A percentile compares a stretch with the other conserved stretches of the same genome.
phyloP scores from a whole-genome alignment of 2,329 filamentous ascomycete genomes.

The Tolypocladium nubicola region DNA sequence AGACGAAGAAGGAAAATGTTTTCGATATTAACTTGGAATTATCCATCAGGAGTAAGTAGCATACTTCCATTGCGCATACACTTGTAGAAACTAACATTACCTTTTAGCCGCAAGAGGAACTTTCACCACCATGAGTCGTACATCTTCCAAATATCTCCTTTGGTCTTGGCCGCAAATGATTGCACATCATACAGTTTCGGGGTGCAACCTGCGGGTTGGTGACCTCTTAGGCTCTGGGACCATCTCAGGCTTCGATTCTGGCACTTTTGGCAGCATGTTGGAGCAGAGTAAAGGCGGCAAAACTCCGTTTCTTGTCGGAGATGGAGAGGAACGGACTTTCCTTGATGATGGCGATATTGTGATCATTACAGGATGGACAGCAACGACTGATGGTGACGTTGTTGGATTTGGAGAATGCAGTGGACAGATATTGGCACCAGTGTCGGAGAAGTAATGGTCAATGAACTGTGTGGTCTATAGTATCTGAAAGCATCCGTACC shows the following conservation, averaged over 20 bases:
- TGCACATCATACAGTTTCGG: slow-evolving; percentile 67
- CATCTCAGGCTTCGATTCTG: slow-evolving; percentile 53
- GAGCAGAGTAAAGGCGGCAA: slow-evolving; percentile 66
- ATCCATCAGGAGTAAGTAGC: slow-evolving; percentile 24
- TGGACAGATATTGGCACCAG: background rate
- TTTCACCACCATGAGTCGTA: slow-evolving; percentile 19
- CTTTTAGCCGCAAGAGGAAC: slow-evolving; percentile 16
- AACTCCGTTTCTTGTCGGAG: slow-evolving; percentile 45
- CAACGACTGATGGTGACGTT: background rate
- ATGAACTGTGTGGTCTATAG: background rate
- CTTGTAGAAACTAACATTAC: background rate
- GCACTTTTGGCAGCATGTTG: slow-evolving; percentile 59
- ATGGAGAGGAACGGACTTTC: slow-evolving; percentile 59
- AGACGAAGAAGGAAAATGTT: slow-evolving; percentile 31
- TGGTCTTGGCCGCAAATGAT: slow-evolving; percentile 82
- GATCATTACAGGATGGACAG: slow-evolving; percentile 51
- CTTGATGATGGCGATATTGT: slow-evolving; percentile 65
- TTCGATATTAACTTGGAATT: slow-evolving; percentile 27
- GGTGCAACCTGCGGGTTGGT: slow-evolving; percentile 63
- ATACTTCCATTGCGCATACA: background rate
- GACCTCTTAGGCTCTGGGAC: slow-evolving; percentile 72
- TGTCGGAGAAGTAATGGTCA: background rate
- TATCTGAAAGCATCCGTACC: background rate
- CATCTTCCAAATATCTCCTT: slow-evolving; percentile 41
- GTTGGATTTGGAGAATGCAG: slow-evolving; percentile 1